Evolutionary conservation across 164 flowering plant species (phyloP).

Genomic region (Cinnamomum micranthum): DNA sequence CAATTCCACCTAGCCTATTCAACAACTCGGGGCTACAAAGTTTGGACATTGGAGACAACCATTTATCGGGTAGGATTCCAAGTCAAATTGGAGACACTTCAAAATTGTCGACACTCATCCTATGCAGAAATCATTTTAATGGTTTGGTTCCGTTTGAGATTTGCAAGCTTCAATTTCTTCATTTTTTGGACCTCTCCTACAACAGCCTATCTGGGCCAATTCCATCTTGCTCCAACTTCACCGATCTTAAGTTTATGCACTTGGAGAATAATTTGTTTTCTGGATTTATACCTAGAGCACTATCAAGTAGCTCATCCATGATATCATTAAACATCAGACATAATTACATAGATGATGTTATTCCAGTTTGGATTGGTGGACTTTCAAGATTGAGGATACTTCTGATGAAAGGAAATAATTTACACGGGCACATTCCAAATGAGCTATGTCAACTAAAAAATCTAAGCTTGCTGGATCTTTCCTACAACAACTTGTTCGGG

Average conservation of each 20-base stretch:
- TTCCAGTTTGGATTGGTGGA: slow-evolving; percentile 7
- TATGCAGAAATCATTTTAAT: neutral
- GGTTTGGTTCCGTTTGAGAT: slow-evolving; percentile 1
- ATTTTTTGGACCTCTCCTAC: neutral
- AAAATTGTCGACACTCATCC: neutral
- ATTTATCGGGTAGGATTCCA: slow-evolving; percentile 4
- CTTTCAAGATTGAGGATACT: neutral
- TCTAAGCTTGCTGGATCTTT: neutral
- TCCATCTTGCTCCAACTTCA: slow-evolving; percentile 5
- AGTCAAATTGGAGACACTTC: slow-evolving; percentile 1
- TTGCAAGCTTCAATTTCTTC: neutral
- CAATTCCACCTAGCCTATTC: neutral
- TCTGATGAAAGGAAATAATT: neutral
- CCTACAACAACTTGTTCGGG: neutral
- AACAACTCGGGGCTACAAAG: accelerated
- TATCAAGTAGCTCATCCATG: neutral
- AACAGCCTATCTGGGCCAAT: neutral
- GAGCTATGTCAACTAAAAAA: neutral
- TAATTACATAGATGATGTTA: slow-evolving; percentile 13
- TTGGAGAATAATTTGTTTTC: neutral
- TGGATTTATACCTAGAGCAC: neutral
- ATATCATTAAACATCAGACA: slow-evolving; percentile 1
- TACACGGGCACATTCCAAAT: slow-evolving; percentile 13
- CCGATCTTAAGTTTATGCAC: slow-evolving; percentile 1
- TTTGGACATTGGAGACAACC: slow-evolving; percentile 2